Evolutionary conservation across 2,329 filamentous ascomycete species (phyloP), one percentile per base, ranked within the genome.

Genomic region (Penicillium sp.): DNA sequence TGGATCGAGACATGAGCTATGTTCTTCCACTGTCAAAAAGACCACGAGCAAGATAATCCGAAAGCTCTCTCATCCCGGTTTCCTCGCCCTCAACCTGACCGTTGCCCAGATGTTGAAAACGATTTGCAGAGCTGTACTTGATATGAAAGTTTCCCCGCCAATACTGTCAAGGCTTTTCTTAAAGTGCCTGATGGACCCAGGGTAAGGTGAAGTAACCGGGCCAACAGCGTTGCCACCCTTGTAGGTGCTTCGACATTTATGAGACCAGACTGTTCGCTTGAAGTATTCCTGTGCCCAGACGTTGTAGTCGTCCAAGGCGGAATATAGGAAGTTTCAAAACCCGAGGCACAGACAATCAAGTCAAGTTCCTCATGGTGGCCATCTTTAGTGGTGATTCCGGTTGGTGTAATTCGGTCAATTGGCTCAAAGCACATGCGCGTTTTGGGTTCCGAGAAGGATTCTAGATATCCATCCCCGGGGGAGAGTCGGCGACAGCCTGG

Each of bases 381-480:
- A 42, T 59, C 57, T 5, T 20, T 49, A 5, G 65, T 66, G 5
- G 61, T 49, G 20, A 71, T 65, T 5, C 76, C 75, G 9, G 68
- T 66, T 2, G 63, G 59, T 0, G 67, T 69, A 43, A 79, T 63
- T n/a, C 62, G 74, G 21, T 74, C 74, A 62, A 88, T 88, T 1
- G 71, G 74, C 0, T 76, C 79, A 12, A 74, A 76, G 63, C 87
- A 81, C 59, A 83, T 80, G 4, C 80, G 76, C 1, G 87, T 83
- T 55, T 88, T 86, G 5, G 81, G 78, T 56, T 82, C 75, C 0
- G 78, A 77, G 21, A 88, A 72, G 0, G 84, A 83, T 65, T 88
- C 85, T 2, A 89, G 68, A 55, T 78, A 79, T 1, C 75, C 75
- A 0, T 73, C 70, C 0, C 75, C 77, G 3, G 48, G 33, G 20